Base-by-base conservation (phyloP, 2,329 filamentous ascomycete species). In the Juglanconis oblonga region DNA sequence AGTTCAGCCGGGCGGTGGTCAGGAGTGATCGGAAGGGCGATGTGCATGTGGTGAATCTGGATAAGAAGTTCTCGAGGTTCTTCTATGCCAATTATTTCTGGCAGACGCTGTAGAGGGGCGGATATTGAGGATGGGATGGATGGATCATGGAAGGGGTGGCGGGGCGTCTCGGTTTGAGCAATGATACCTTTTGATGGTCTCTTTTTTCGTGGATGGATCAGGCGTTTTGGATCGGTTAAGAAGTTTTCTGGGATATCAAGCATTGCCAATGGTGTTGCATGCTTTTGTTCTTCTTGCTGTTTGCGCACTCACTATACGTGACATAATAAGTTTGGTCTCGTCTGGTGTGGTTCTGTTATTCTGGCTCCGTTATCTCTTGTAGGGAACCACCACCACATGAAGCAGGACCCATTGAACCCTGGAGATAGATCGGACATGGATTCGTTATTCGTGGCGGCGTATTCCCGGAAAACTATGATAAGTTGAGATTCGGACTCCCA, bases 71-170 rank as follows among this genome's bases (percentile, higher is more conserved):
- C 73, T 94, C 91, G 61, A 84, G 88, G 64, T 94, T 90, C 73
- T 97, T 96, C 71, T 97, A 97, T 70, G 91, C 93, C 29, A 96
- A 97, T 69, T 96, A 96, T 73, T 96, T 98, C 71, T 99, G 95
- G 95, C 84, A 92, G 69, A 94, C 87, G 35, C 80, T 97, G 73
- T 96, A 79, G 73, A 32, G 62, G n/a, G 33, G 31, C n/a, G 35
- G 33, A 14, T 47, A 48, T n/a, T 40, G 40, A 10, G 49, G 44
- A 24, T 13, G 45, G 53, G 24, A 17, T 42, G 42, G 45, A 33
- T 2, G 17, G n/a, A 10, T 14, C 13, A 44, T 33, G 32, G n/a
- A 53, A 42, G 51, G 48, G 40, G 14, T 33, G 36, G 29, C 4
- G 44, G 11, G 60, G 33, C 11, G 36, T 9, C 36, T 11, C 35